A percentile compares a stretch with the other conserved stretches of the same genome.
phyloP scores from a whole-genome alignment of 2,329 filamentous ascomycete species.

The Diaporthe ampelina region DNA sequence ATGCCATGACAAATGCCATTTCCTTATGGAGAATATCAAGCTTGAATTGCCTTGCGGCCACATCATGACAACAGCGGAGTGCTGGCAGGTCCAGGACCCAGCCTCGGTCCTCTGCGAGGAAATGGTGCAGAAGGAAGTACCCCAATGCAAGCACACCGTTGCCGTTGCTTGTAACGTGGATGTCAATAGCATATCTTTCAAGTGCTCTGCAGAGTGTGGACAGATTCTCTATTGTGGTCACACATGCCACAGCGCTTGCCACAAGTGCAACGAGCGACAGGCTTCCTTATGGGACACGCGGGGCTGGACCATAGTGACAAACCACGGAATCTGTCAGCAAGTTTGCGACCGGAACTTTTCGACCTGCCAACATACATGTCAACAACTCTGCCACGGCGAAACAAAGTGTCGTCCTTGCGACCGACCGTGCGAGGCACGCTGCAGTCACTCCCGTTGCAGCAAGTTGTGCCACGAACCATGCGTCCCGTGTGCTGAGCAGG shows the following conservation, averaged over 20 bases:
- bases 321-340: constrained; percentile 62
- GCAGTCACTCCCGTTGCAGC: constrained; percentile 69
- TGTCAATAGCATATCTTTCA: constrained; percentile 56
- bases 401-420: constrained; percentile 62
- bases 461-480: constrained; percentile 72
- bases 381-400: constrained; percentile 64
- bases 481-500: constrained; percentile 68
- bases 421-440: constrained; percentile 66
- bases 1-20: constrained; percentile 57
- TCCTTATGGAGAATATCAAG: too few species aligned
- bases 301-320: too few species aligned
- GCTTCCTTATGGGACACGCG: too few species aligned
- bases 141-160: constrained; percentile 68
- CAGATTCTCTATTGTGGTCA: constrained; percentile 69
- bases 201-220: constrained; percentile 64
- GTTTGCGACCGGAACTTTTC: constrained; percentile 64
- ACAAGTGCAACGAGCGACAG: too few species aligned
- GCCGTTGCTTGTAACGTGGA: constrained; percentile 64
- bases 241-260: constrained; percentile 61
- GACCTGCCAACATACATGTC: constrained; percentile 71
- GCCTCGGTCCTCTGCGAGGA: too few species aligned
- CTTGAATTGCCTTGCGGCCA: constrained; percentile 66
- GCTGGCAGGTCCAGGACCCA: constrained; percentile 60
- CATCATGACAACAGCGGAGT: constrained; percentile 48
- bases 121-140: constrained; percentile 65